A percentile compares a stretch with the other conserved stretches of the same genome.
Evolutionary conservation across 2,329 filamentous ascomycete species (phyloP).

Genomic region (Conoideocrella luteorostrata): DNA sequence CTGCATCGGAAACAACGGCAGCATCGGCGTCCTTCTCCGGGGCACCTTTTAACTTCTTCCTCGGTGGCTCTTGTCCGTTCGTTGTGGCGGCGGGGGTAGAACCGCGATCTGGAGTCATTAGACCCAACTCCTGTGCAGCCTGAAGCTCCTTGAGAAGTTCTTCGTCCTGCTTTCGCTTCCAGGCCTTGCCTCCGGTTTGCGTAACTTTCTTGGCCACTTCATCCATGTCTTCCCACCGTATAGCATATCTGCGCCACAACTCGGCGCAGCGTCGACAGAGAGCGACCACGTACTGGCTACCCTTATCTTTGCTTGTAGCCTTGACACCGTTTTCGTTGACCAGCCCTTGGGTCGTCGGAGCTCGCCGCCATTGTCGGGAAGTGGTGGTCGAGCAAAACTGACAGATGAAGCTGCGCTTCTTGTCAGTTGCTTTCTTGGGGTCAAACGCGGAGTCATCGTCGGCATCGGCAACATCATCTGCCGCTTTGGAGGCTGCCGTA

Average conservation of each 20-base stretch:
- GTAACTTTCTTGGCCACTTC: conserved; percentile 85
- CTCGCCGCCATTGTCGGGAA: conserved; percentile 86
- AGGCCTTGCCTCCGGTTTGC: conserved; percentile 70
- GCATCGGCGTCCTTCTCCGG: conserved; percentile 46
- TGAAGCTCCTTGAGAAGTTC: conserved; percentile 73
- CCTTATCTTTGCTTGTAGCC: conserved; percentile 67
- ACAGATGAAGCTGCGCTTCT: conserved; percentile 82
- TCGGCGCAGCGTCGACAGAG: conserved; percentile 87
- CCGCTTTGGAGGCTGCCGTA: conserved; percentile 65
- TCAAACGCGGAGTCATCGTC: conserved; percentile 96
- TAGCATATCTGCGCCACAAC: conserved; percentile 90
- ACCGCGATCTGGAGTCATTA: conserved; percentile 37
- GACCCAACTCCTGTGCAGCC: conserved; percentile 54
- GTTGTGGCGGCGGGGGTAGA: conserved; percentile 26
- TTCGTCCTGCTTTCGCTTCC: conserved; percentile 86
- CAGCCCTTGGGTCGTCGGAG: conserved; percentile 69
- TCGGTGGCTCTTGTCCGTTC: conserved; percentile 45
- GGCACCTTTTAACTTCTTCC: conserved; percentile 57
- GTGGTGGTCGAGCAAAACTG: conserved; percentile 81
- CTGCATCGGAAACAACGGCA: conserved; percentile 38
- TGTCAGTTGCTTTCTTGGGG: conserved; percentile 69
- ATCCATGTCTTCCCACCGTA: conserved; percentile 91
- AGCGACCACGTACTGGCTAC: conserved; percentile 66
- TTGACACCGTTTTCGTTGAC: conserved; percentile 55
- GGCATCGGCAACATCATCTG: conserved; percentile 89